A percentile compares a stretch with the other conserved stretches of the same genome.
Evolutionary conservation across 805 yeast species (phyloP).

Genomic region (Grigorovia humatica): DNA sequence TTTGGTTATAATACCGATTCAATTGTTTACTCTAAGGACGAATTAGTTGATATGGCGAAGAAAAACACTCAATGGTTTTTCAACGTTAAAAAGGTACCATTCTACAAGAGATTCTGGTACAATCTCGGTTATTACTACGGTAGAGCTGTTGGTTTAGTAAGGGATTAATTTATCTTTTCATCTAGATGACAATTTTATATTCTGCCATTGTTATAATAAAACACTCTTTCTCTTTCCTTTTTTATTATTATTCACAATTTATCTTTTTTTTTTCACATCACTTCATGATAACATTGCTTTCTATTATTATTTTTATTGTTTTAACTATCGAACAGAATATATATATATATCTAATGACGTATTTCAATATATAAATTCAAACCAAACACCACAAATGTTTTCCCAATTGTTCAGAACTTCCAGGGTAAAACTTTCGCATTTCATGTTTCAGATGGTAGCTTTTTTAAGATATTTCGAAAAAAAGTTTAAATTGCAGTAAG

Average conservation of each 20-base stretch:
- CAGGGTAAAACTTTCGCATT: too few relatives aligned
- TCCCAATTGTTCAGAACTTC: too few relatives aligned
- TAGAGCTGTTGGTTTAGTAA: not conserved
- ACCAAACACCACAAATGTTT: not conserved
- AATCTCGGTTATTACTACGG: not conserved
- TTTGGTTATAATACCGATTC: conserved; percentile 30
- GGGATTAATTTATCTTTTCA: not conserved
- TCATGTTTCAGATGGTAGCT: too few relatives aligned
- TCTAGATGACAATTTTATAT: not conserved
- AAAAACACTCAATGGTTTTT: conserved; percentile 33
- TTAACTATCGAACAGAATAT: too few relatives aligned
- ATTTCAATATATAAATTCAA: too few relatives aligned
- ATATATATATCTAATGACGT: too few relatives aligned
- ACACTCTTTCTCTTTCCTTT: too few relatives aligned
- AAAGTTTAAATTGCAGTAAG: too few relatives aligned
- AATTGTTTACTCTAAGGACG: conserved; percentile 22
- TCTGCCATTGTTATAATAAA: too few relatives aligned
- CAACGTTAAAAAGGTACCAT: conserved; percentile 16
- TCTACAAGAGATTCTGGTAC: conserved; percentile 17
- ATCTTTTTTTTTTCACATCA: not conserved
- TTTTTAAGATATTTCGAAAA: too few relatives aligned
- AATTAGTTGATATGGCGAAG: conserved; percentile 32
- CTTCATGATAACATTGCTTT: not conserved
- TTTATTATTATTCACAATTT: too few relatives aligned
- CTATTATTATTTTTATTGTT: not conserved